Base-by-base conservation (phyloP, 2,329 filamentous ascomycete genomes). In the Fusarium euwallaceae region DNA sequence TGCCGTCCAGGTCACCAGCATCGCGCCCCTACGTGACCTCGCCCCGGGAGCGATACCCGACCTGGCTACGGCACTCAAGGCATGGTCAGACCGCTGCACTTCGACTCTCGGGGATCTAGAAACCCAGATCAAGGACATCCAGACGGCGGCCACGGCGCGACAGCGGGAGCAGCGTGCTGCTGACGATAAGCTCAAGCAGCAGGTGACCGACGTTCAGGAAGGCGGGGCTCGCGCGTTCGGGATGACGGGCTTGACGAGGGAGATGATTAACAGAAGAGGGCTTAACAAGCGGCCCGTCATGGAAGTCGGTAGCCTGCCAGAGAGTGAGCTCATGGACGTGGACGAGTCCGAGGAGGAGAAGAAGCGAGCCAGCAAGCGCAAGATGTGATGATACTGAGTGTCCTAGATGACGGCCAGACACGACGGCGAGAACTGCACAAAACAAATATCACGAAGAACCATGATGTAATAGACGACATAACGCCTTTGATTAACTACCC, bases 11-110 rank as follows among this genome's bases (percentile, higher is more conserved):
- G 91, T 98, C 64, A 92, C 92, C 61, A 92, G 93, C 70, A 91
- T 98, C 36, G 91, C 95, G 0, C 93, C 97, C 0, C 90, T 98
- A 2, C 95, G 97, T 22, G 97, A 99, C 81, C 90, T 98, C 2
- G 89, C 91, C 1, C 95, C 95, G 0, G 90, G 91, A 67, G 90
- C 92, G 66, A 88, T 98, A 14, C 89, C 91, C 0, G 83, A 85
- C 1, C 92, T 98, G 85, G 88, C 95, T 32, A 82, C 84, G 4
- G 89, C 92, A 14, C 88, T 99, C 12, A 87, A 88, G 34, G 88
- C 88, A 65, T 99, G 96, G 96, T 91, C 93, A 62, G 86, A 84
- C n/a, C 91, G 95, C 68, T 98, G 96, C 85, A 89, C 90, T 7
- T 84, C 87, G 4, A 94, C 95, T 2, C 90, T 98, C 3, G 85